phyloP scores from a whole-genome alignment of 2,329 filamentous ascomycete genomes.

The Scedosporium apiospermum region DNA sequence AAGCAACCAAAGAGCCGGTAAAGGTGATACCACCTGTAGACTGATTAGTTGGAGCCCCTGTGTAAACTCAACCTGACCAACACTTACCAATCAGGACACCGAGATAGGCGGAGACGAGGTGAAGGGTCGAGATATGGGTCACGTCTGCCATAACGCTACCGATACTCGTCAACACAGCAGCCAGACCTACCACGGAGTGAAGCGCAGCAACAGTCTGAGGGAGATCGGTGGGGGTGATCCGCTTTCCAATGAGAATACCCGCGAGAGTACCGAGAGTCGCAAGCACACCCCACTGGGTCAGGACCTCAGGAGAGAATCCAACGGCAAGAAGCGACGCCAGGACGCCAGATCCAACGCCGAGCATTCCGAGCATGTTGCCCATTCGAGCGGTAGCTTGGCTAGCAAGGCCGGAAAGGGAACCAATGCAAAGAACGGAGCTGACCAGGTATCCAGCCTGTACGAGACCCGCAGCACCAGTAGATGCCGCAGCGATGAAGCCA shows the following conservation, averaged over 20 bases:
- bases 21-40: slow-evolving; percentile 66
- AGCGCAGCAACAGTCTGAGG: slow-evolving; percentile 84
- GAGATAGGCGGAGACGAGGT: slow-evolving; percentile 77
- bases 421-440: slow-evolving; percentile 76
- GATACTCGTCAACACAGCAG: slow-evolving; percentile 79
- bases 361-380: slow-evolving; percentile 77
- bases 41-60: slow-evolving; percentile 1
- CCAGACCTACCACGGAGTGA: slow-evolving; percentile 82
- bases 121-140: slow-evolving; percentile 61
- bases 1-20: slow-evolving; percentile 82
- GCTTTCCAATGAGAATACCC: slow-evolving; percentile 68
- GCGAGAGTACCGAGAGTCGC: slow-evolving; percentile 61
- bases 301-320: slow-evolving; percentile 68
- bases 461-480: slow-evolving; percentile 72
- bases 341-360: slow-evolving; percentile 76
- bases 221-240: slow-evolving; percentile 79
- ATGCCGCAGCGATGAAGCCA: slow-evolving; percentile 70
- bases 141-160: slow-evolving; percentile 74
- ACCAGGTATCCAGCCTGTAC: slow-evolving; percentile 83
- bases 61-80: neutral
- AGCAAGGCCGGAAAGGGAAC: slow-evolving; percentile 71
- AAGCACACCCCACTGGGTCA: slow-evolving; percentile 70
- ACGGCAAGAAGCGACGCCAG: slow-evolving; percentile 73
- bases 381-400: slow-evolving; percentile 75
- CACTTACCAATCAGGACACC: slow-evolving; percentile 66